Conservation (phyloP, 306 rosid genomes). For the Malus sieversii region DNA sequence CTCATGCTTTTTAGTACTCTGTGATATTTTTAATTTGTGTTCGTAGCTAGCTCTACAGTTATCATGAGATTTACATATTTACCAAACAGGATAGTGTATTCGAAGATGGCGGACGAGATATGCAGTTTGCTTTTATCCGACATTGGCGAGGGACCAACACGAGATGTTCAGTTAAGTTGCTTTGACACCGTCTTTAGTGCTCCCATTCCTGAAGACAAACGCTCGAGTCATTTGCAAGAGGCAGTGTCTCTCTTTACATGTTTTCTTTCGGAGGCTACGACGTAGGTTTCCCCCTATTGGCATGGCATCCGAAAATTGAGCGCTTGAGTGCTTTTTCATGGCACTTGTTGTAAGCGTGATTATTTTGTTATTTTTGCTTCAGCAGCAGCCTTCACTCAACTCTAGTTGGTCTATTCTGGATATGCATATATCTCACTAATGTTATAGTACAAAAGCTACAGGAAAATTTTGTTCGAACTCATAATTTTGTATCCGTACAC, state of each 20-base stretch:
- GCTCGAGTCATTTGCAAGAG: slow-evolving; percentile 74
- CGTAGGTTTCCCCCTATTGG: slow-evolving; percentile 19
- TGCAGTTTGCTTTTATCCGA: slow-evolving; percentile 56
- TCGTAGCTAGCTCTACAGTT: not conserved
- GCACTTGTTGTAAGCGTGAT: not conserved
- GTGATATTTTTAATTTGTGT: not conserved
- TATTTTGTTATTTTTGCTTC: too few relatives aligned
- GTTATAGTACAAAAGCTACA: too few relatives aligned
- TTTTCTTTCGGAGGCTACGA: slow-evolving; percentile 61
- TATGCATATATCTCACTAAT: too few relatives aligned
- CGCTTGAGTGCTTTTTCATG: not conserved
- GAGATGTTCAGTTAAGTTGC: slow-evolving; percentile 69
- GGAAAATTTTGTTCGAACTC: too few relatives aligned
- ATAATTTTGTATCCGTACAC: too few relatives aligned
- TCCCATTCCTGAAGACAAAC: slow-evolving; percentile 75
- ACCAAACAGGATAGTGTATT: slow-evolving; percentile 56
- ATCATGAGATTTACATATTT: not conserved
- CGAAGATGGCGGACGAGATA: slow-evolving; percentile 83
- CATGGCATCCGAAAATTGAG: not conserved
- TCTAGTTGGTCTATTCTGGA: too few relatives aligned
- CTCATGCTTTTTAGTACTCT: not conserved
- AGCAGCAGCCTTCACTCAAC: too few relatives aligned
- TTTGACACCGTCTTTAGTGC: slow-evolving; percentile 68
- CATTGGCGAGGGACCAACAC: slow-evolving; percentile 50
- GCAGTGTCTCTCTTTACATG: slow-evolving; percentile 71